A percentile compares a stretch with the other conserved stretches of the same genome.
Evolutionary conservation across 176 grass and related monocot species (phyloP).

Genomic region (Metroxylon sagu): DNA sequence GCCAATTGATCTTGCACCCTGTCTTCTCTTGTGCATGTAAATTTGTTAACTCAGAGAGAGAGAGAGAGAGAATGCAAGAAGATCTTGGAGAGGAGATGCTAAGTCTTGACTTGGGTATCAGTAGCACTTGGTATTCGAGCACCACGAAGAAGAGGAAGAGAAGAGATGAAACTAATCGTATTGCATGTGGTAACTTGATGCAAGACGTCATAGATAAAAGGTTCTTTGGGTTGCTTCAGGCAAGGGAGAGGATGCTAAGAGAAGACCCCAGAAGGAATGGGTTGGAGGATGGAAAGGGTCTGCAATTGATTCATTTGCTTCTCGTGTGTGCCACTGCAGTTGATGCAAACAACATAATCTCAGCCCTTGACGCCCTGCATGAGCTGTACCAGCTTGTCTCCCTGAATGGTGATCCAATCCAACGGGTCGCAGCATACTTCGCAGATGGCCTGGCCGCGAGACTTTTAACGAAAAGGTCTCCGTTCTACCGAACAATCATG

Average conservation of each 20-base stretch:
- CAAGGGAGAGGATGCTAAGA: constrained; percentile 32
- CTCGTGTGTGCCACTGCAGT: constrained; percentile 32
- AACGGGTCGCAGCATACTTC: constrained; percentile 55
- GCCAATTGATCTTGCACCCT: background rate
- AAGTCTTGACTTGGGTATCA: constrained; percentile 37
- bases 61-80: constrained; percentile 19
- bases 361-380: constrained; percentile 29
- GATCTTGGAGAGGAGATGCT: constrained; percentile 31
- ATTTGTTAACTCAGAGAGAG: background rate
- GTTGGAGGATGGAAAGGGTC: background rate
- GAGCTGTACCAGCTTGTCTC: constrained; percentile 47
- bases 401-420: constrained; percentile 36
- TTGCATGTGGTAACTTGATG: background rate
- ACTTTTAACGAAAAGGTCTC: constrained; percentile 6
- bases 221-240: constrained; percentile 29
- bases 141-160: background rate
- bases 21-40: background rate
- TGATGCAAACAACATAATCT: constrained; percentile 21
- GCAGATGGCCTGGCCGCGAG: constrained; percentile 43
- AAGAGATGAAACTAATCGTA: constrained; percentile 1
- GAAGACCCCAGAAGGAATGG: background rate
- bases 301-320: constrained; percentile 42
- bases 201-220: constrained; percentile 6
- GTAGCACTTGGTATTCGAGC: background rate
- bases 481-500: background rate